Percentiles rank a stretch among this genome's conserved stretches.
phyloP scores from a whole-genome alignment of 768 basidiomycete species.

The Boletales sp. region DNA sequence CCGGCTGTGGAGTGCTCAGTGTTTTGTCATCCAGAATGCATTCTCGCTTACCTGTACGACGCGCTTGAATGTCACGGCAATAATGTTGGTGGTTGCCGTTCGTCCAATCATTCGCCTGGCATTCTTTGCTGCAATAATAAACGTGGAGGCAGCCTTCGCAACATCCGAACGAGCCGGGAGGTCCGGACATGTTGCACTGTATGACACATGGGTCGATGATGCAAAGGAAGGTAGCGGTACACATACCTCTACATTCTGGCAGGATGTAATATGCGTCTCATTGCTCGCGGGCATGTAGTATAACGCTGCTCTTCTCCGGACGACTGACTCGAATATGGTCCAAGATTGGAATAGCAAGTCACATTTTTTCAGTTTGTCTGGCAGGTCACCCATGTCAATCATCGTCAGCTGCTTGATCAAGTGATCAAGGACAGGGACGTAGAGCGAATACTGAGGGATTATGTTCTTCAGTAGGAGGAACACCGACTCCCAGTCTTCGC shows the following conservation, averaged over 20 bases:
- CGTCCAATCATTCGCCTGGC: slow-evolving; percentile 29
- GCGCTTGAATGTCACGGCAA: slow-evolving; percentile 25
- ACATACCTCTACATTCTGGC: slow-evolving; percentile 25
- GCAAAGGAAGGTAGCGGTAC: background rate
- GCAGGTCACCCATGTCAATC: slow-evolving; percentile 13
- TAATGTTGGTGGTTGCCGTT: slow-evolving; percentile 24
- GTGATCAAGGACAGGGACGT: slow-evolving; percentile 15
- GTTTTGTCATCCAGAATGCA: background rate
- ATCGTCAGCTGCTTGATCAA: slow-evolving; percentile 12
- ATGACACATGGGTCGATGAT: background rate
- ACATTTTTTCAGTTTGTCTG: slow-evolving; percentile 11
- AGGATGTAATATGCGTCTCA: slow-evolving; percentile 18
- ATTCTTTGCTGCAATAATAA: slow-evolving; percentile 29
- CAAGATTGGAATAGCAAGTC: slow-evolving; percentile 18
- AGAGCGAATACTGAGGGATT: slow-evolving; percentile 27
- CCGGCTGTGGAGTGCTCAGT: slow-evolving; percentile 16
- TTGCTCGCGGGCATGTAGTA: slow-evolving; percentile 4
- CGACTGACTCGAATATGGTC: slow-evolving; percentile 16
- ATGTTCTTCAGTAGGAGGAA: slow-evolving; percentile 21
- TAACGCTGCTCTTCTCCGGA: slow-evolving; percentile 14
- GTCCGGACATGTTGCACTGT: slow-evolving; percentile 25
- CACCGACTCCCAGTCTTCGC: slow-evolving; percentile 29
- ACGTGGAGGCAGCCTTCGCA: slow-evolving; percentile 29
- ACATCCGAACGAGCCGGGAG: slow-evolving; percentile 23
- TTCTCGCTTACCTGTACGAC: slow-evolving; percentile 19